Evolutionary conservation across 140 eudicot species (phyloP).

Genomic region (Oenanthe javanica): DNA sequence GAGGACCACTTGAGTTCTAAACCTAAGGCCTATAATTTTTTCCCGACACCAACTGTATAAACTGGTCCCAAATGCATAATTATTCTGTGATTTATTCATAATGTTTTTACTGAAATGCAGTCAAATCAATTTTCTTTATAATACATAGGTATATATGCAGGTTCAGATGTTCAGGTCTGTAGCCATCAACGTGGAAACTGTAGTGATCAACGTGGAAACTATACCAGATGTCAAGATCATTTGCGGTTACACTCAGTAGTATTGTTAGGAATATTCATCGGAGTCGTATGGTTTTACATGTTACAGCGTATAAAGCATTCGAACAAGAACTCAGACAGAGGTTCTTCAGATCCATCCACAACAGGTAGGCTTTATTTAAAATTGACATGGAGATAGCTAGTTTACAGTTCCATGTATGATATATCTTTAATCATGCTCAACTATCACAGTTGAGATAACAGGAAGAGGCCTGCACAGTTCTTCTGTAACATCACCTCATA

Average conservation of each 20-base stretch:
- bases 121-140: neutral
- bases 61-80: conserved; percentile 4
- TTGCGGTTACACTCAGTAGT: conserved; percentile 26
- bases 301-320: conserved; percentile 17
- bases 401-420: neutral
- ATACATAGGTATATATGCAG: neutral
- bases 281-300: conserved; percentile 14
- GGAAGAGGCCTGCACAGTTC: conserved; percentile 17
- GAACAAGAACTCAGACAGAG: conserved; percentile 40
- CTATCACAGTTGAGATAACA: conserved; percentile 24
- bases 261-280: conserved; percentile 16
- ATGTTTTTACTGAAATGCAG: neutral
- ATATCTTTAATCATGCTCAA: conserved; percentile 9
- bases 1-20: conserved; percentile 13
- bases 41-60: neutral
- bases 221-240: conserved; percentile 28
- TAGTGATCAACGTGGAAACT: neutral
- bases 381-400: neutral
- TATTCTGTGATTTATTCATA: neutral
- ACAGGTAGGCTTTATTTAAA: conserved; percentile 18
- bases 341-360: conserved; percentile 47
- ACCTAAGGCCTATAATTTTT: neutral
- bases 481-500: conserved; percentile 9
- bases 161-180: conserved; percentile 24
- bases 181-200: neutral